phyloP scores from a whole-genome alignment of 208 protist genomes.

The Acanthamoeba royreba region DNA sequence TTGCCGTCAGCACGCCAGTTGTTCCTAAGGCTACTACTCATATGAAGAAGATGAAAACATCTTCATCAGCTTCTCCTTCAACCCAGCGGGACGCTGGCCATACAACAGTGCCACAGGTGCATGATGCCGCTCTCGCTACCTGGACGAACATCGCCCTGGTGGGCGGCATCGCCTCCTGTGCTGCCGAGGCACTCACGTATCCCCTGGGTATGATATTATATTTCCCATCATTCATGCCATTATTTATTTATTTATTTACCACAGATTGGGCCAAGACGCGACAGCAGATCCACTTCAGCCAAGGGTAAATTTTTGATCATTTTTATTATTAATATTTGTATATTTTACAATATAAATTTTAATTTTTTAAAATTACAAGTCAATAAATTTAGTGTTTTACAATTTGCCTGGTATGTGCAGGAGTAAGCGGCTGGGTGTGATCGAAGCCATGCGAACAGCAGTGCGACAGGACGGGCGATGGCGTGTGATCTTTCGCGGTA shows the following conservation, averaged over 20 bases:
- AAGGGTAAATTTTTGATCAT: not conserved
- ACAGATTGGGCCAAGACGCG: not conserved
- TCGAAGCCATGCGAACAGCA: not conserved
- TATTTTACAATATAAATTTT: too few species aligned
- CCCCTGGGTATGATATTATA: not conserved
- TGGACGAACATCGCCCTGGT: not conserved
- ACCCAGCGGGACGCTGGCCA: too few species aligned
- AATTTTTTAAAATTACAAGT: too few species aligned
- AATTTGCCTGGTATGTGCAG: not conserved
- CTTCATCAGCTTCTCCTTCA: too few species aligned
- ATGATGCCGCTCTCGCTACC: not conserved
- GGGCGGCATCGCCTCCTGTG: not conserved
- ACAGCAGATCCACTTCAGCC: not conserved
- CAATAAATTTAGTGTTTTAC: not conserved
- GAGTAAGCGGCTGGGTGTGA: not conserved
- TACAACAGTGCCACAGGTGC: too few species aligned
- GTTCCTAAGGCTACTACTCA: too few species aligned
- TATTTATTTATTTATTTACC: not conserved
- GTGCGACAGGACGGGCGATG: not conserved
- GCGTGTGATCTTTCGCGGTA: not conserved
- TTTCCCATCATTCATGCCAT: not conserved
- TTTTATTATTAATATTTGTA: not conserved
- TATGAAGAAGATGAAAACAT: too few species aligned
- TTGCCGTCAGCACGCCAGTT: too few species aligned
- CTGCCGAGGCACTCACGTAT: conserved; percentile 32